Evolutionary conservation across 2,329 filamentous ascomycete species (phyloP).

Genomic region (Samsoniella hepiali): DNA sequence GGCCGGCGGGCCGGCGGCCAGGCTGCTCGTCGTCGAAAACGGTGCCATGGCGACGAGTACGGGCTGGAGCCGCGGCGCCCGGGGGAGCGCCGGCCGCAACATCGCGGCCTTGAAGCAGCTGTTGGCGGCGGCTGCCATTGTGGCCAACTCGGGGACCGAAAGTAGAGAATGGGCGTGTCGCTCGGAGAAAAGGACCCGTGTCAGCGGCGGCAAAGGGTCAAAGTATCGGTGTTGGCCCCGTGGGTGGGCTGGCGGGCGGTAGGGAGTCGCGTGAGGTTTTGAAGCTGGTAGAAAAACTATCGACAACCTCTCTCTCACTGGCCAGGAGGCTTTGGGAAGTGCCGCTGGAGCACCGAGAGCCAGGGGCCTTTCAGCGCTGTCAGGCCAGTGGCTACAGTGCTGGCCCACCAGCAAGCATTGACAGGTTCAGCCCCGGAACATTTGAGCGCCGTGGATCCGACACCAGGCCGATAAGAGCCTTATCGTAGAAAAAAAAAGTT

Average conservation of each 20-base stretch:
- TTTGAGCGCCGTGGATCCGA: constrained; percentile 14
- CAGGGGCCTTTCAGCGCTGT: background rate
- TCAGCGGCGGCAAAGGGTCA: background rate
- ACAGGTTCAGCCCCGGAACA: background rate
- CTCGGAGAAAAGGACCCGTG: background rate
- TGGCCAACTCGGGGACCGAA: background rate
- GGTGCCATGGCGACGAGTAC: constrained; percentile 34
- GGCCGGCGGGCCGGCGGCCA: constrained; percentile 26
- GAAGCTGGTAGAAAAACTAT: constrained; percentile 12
- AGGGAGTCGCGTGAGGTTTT: constrained; percentile 9
- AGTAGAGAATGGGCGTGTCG: background rate
- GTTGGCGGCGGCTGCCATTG: constrained; percentile 34
- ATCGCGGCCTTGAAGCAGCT: constrained; percentile 43
- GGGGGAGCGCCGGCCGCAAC: constrained; percentile 31
- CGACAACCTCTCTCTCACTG: background rate
- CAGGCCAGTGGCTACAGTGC: background rate
- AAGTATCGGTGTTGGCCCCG: background rate
- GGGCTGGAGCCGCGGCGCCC: constrained; percentile 34
- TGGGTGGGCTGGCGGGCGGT: constrained; percentile 4
- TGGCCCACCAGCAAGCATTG: background rate
- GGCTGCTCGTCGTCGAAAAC: constrained; percentile 39
- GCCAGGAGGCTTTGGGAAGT: background rate
- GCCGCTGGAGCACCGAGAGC: background rate
- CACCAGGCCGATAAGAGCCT: background rate
- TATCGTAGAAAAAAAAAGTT: constrained; percentile 19